Evolutionary conservation across 352 stramenopile genomes (phyloP).

Genomic region (Phytophthora constricta): DNA sequence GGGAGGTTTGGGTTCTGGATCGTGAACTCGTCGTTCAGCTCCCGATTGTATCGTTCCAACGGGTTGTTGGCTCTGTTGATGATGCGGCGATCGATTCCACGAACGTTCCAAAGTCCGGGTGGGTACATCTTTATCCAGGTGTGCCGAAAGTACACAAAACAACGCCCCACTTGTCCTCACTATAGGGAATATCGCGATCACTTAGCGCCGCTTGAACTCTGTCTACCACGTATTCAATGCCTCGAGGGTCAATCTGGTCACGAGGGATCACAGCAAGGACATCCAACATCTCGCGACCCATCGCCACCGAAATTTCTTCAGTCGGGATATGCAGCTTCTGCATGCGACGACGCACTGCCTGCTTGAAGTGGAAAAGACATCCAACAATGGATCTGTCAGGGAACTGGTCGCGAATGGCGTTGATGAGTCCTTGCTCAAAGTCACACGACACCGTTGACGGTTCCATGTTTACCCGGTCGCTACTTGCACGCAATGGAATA

Average conservation of each 20-base stretch:
- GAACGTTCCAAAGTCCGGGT: conserved; percentile 18
- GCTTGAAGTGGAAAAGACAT: conserved; percentile 29
- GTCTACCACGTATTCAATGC: conserved; percentile 3
- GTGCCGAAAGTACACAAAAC: conserved; percentile 28
- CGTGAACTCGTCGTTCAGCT: conserved; percentile 21
- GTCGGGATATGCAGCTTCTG: conserved; percentile 10
- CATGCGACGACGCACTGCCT: conserved; percentile 24
- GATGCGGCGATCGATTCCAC: conserved; percentile 6
- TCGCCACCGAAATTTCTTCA: not conserved
- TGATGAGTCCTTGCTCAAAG: conserved; percentile 24
- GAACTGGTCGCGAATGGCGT: conserved; percentile 21
- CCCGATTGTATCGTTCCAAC: conserved; percentile 23
- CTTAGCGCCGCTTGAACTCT: not conserved
- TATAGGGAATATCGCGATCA: not conserved
- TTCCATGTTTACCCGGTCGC: conserved; percentile 11
- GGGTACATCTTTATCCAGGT: conserved; percentile 23
- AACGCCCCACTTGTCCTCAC: not conserved
- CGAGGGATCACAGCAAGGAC: conserved; percentile 7
- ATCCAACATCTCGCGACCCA: conserved; percentile 13
- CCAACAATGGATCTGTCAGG: conserved; percentile 6
- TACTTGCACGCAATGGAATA: conserved; percentile 8
- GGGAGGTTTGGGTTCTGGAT: conserved; percentile 10
- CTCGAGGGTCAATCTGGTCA: conserved; percentile 9
- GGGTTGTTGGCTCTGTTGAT: conserved; percentile 30
- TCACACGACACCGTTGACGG: conserved; percentile 12